Evolutionary conservation across 1,284 basidiomycete genomes (phyloP).

Genomic region (Ceratobasidium sp.): DNA sequence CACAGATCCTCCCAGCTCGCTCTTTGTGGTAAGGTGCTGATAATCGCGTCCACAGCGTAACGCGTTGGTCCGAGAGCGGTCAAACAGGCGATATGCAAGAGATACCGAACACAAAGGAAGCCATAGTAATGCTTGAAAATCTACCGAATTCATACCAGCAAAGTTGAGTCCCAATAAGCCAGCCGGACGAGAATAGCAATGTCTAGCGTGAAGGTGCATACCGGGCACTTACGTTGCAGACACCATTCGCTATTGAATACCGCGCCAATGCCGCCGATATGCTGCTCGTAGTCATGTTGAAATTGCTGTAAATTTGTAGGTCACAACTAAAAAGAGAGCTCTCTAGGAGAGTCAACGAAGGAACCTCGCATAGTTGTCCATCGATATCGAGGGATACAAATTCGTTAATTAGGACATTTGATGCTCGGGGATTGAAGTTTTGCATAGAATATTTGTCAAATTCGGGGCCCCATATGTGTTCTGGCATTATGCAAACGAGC

Average conservation of each 20-base stretch:
- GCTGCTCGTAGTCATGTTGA: neutral
- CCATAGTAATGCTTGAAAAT: conserved; percentile 8
- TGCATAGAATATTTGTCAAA: neutral
- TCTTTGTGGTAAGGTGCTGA: neutral
- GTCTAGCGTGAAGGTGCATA: neutral
- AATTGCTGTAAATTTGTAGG: neutral
- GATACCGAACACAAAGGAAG: neutral
- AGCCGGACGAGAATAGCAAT: no score
- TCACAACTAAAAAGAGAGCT: neutral
- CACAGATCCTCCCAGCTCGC: neutral
- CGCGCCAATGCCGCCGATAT: neutral
- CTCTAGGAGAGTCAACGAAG: neutral
- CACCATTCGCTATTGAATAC: neutral
- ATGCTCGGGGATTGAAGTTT: neutral
- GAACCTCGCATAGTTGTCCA: neutral
- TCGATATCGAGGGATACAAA: neutral
- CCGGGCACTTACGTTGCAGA: neutral
- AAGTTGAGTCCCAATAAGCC: no score
- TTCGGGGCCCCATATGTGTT: no score
- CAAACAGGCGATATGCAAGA: neutral
- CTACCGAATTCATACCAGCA: neutral
- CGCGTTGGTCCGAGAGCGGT: neutral
- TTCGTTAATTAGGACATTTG: neutral
- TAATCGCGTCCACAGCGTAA: neutral
- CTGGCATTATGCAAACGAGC: no score